phyloP scores from a whole-genome alignment of 2,329 filamentous ascomycete species.

The Sclerotinia sclerotiorum region DNA sequence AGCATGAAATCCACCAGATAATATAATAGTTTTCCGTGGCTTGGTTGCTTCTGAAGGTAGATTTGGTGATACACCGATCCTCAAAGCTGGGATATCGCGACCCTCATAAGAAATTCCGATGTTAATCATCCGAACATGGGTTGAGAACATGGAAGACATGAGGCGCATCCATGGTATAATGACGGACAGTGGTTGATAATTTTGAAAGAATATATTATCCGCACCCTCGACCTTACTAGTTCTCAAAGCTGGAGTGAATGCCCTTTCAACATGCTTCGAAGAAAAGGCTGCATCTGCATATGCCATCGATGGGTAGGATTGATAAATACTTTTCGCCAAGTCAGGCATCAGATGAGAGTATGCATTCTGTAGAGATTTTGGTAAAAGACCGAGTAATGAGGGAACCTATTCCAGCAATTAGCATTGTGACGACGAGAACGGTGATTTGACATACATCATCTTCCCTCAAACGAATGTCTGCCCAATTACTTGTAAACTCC shows the following conservation, averaged over 20 bases:
- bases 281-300: conserved; percentile 31
- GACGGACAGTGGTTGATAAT: conserved; percentile 86
- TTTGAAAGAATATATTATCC: conserved; percentile 84
- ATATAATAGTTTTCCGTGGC: conserved; percentile 72
- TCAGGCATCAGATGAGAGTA: conserved; percentile 78
- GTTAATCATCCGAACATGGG: conserved; percentile 68
- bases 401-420: conserved; percentile 49
- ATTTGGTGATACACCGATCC: conserved; percentile 64
- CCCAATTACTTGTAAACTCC: conserved; percentile 77
- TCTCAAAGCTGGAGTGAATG: conserved; percentile 40
- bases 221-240: conserved; percentile 38
- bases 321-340: conserved; percentile 72
- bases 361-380: conserved; percentile 66
- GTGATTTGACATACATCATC: conserved; percentile 60
- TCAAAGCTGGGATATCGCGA: conserved; percentile 78
- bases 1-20: conserved; percentile 86
- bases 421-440: conserved; percentile 13
- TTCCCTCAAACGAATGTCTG: conserved; percentile 78
- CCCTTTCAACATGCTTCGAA: conserved; percentile 30
- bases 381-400: conserved; percentile 77
- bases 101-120: conserved; percentile 89
- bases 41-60: conserved; percentile 45
- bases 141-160: conserved; percentile 85
- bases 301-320: conserved; percentile 59
- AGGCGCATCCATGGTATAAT: conserved; percentile 84